Conservation (phyloP, 106 monocot genomes). For the Narthecium ossifragum region DNA sequence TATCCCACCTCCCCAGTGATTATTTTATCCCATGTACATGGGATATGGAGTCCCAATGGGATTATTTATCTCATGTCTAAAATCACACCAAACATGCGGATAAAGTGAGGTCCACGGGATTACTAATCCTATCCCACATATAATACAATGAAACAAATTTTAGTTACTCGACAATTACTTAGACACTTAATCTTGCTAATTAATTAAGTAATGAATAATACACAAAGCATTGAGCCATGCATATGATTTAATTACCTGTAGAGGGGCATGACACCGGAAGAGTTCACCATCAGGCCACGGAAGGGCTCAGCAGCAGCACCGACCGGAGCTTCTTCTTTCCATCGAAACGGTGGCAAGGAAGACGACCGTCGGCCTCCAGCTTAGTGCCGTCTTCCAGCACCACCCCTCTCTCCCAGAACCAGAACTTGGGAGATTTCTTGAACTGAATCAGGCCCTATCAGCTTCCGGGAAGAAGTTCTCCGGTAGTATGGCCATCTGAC, state of each 20-base stretch:
- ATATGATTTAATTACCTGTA: constrained; percentile 35
- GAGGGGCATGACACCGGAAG: constrained; percentile 61
- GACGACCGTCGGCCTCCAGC: constrained; percentile 71
- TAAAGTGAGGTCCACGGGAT: constrained; percentile 75
- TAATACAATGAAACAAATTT: not conserved
- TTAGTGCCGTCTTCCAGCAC: constrained; percentile 58
- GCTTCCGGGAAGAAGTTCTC: constrained; percentile 74
- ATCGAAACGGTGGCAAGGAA: constrained; percentile 73
- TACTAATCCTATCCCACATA: constrained; percentile 57
- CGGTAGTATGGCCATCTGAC: constrained; percentile 86
- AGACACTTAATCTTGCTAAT: no score
- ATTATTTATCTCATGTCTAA: not conserved
- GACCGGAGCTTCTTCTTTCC: constrained; percentile 73
- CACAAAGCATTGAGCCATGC: not conserved
- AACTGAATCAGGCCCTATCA: constrained; percentile 59
- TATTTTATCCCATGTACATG: no score
- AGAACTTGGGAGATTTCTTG: constrained; percentile 42
- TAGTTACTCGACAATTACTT: no score
- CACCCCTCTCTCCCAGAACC: constrained; percentile 63
- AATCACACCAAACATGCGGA: constrained; percentile 67
- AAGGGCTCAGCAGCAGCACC: constrained; percentile 56
- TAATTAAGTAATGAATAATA: not conserved
- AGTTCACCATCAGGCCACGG: constrained; percentile 28
- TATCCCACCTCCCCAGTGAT: no score
- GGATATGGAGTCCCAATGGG: no score